Conservation (phyloP, 495 filamentous ascomycete genomes). For the Aspergillus biplanus region DNA sequence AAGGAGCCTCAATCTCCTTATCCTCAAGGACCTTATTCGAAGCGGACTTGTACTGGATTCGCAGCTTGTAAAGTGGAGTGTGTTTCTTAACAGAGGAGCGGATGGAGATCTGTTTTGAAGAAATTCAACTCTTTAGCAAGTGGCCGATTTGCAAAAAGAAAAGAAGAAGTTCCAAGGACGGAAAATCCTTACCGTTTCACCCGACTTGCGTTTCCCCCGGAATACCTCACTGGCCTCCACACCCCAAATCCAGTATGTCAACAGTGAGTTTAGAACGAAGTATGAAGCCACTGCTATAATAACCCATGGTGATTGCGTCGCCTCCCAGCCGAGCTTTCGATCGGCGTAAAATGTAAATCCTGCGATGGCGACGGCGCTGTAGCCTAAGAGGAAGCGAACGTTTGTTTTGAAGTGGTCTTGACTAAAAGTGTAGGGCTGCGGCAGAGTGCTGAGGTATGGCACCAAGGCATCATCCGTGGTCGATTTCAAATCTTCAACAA, state of each 20-base stretch:
- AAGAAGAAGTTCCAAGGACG: conserved; percentile 9
- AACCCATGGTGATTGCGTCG: conserved; percentile 73
- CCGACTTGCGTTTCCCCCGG: conserved; percentile 62
- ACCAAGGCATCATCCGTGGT: conserved; percentile 91
- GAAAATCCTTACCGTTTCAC: conserved; percentile 51
- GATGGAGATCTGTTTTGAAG: conserved; percentile 61
- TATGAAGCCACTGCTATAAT: conserved; percentile 75
- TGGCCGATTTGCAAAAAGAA: not conserved
- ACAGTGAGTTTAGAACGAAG: conserved; percentile 73
- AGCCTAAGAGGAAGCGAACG: conserved; percentile 81
- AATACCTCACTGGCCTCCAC: conserved; percentile 86
- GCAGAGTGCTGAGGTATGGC: conserved; percentile 85
- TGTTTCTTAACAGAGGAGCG: conserved; percentile 73
- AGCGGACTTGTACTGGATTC: conserved; percentile 57
- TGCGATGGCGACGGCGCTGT: conserved; percentile 77
- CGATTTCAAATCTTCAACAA: conserved; percentile 82
- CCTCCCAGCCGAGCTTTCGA: conserved; percentile 87
- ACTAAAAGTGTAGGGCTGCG: conserved; percentile 62
- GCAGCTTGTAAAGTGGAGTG: conserved; percentile 75
- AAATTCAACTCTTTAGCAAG: not conserved
- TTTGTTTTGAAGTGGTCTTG: conserved; percentile 82
- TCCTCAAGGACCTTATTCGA: conserved; percentile 46
- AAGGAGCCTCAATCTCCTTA: conserved; percentile 66
- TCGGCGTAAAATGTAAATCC: conserved; percentile 86
- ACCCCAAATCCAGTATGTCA: conserved; percentile 85